phyloP scores from a whole-genome alignment of 2,329 filamentous ascomycete genomes.

The Cadophora sp. region DNA sequence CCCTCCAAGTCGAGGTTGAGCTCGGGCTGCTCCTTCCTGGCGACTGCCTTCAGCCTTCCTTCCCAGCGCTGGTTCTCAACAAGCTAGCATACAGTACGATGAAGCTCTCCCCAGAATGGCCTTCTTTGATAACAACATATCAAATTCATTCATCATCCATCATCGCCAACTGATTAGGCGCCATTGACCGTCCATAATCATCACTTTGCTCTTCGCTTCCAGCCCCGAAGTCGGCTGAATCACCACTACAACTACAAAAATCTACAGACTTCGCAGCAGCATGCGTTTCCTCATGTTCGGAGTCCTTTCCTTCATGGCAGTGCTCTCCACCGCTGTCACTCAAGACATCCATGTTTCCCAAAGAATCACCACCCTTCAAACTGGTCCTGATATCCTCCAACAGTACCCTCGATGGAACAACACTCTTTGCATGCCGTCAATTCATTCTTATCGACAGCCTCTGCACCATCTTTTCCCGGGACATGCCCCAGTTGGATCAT shows the following conservation, averaged over 20 bases:
- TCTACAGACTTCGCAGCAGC: background rate
- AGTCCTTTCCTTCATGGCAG: conserved; percentile 28
- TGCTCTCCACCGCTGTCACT: conserved; percentile 15
- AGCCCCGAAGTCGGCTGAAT: background rate
- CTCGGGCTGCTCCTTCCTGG: background rate
- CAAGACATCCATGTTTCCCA: no score
- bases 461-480: conserved; percentile 42
- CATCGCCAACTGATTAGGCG: background rate
- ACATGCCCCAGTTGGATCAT: no score
- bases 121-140: background rate
- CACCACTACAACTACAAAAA: background rate
- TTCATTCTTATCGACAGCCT: conserved; percentile 55
- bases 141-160: background rate
- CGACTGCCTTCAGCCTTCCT: background rate
- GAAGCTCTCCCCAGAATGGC: background rate
- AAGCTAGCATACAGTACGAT: background rate
- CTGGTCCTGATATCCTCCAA: conserved; percentile 47
- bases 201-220: background rate
- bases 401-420: no score
- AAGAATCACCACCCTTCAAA: conserved; percentile 52
- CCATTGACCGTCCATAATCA: background rate
- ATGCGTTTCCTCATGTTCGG: conserved; percentile 35
- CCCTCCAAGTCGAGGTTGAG: background rate
- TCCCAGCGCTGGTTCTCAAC: background rate
- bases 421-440: conserved; percentile 52